Base-by-base conservation (phyloP, 371 early-diverging fungal genomes). In the Mortierella polycephala region DNA sequence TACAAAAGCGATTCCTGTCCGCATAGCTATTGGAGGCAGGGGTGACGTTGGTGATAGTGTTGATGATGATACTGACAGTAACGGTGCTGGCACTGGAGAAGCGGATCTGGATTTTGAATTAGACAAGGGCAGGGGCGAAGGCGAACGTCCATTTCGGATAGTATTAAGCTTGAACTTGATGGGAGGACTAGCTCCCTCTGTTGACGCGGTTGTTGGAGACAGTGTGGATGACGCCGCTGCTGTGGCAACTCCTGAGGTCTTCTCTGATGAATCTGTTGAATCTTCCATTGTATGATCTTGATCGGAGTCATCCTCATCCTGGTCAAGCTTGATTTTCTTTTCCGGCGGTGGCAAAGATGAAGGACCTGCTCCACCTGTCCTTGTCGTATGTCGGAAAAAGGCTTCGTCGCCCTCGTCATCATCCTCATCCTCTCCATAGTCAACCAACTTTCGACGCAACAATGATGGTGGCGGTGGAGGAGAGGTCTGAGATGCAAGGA, bases 381-480 rank as follows among this genome's bases (percentile, higher is more conserved):
- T 56, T 8, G 39, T 58, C 40, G 53, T 30, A 0, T 42, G 68
- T 37, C 68, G 59, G 58, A 50, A 53, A 65, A 77, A 77, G 21
- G 66, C 69, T 7, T 52, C 62, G 1, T 61, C 69, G 40, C 71
- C 72, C 10, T 69, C 70, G 13, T 74, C 71, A 16, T 72, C 79
- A 40, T 80, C 76, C 1, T 75, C 79, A 62, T 79, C 79, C 5
- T 72, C 81, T 9, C 61, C 74, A 64, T 80, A 80, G 13, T 70
- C 74, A 21, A 80, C 74, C 45, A 80, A 56, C 44, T 63, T 74
- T 49, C 74, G 56, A 9, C 74, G 66, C 37, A 67, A 18, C 9
- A 58, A 57, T 14, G 60, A 59, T 5, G 64, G 60, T 18, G 68
- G 70, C 16, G 67, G 70, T 12, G 67, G 62, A 2, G 62, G 58